Base-by-base conservation (phyloP, 768 basidiomycete species). In the Mycena albidolilacea region DNA sequence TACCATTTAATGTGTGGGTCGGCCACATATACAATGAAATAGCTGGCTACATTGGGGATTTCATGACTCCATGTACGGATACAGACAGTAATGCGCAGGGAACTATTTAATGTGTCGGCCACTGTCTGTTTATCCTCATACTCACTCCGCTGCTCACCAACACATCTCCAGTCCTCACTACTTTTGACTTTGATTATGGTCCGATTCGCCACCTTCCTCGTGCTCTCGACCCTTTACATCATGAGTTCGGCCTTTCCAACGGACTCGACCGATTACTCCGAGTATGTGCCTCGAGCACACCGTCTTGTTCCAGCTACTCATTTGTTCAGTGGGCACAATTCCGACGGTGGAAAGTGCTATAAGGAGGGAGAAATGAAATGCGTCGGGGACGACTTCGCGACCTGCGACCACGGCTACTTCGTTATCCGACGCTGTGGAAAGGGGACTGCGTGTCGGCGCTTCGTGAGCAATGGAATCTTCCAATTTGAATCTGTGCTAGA, bases 321-420 rank as follows among this genome's bases (percentile, higher is more conserved):
- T 54, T 44, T 46, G 0, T 30, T 63, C 39, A 62, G 43, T 64
- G 11, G 19, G 21, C 6, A 35, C 48, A 17, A 48, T 64, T 35
- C 63, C 48, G 37, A 52, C 46, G 50, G 64, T 17, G 64, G 64
- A 54, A 54, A 57, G 39, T 65, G 64, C 52, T 23, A 65, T 52
- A 39, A 43, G 38, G 64, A 65, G 17, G 64, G 64, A 21, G 64
- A 65, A 30, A 55, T 65, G 64, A 65, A 50, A 64, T 64, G 62
- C 46, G 44, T 50, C 44, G 62, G 62, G 6, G 7, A 46, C 12
- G 15, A 46, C 44, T 64, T 64, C 12, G 62, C 44, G 23, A 64
- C 62, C 30, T 64, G 62, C 62, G 62, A 64, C 62, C 62, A 64
- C 48, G 62, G 62, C 44, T 64, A 64, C 62, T 64, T 64, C 62